Evolutionary conservation across 2,329 filamentous ascomycete species (phyloP).

Genomic region (Trichophyton mentagrophytes): DNA sequence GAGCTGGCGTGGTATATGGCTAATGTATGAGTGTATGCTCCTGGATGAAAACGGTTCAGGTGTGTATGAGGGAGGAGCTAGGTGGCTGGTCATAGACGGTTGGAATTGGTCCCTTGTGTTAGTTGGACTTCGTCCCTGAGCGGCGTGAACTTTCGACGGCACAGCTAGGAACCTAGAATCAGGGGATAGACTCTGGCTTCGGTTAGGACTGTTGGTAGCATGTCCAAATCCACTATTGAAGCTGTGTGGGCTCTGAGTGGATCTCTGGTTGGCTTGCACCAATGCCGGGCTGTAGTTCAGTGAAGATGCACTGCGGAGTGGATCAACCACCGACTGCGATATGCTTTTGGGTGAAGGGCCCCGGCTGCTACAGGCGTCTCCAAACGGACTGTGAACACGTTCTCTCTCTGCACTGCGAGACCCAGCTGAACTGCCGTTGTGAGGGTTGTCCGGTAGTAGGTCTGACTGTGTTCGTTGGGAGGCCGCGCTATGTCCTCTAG

Average conservation of each 20-base stretch:
- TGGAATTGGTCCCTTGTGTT: not conserved
- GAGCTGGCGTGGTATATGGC: slow-evolving; percentile 1
- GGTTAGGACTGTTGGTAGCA: not conserved
- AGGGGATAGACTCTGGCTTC: not conserved
- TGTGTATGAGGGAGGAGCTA: not conserved
- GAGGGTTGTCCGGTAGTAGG: slow-evolving; percentile 6
- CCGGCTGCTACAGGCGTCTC: slow-evolving; percentile 9
- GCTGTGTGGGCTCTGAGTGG: not conserved
- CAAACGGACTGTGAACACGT: slow-evolving; percentile 12
- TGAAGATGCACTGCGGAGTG: not conserved
- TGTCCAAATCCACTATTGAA: not conserved
- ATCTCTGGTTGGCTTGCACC: not conserved
- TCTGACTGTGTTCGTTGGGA: slow-evolving; percentile 11
- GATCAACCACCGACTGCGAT: not conserved
- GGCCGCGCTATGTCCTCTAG: slow-evolving; percentile 16
- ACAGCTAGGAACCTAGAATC: not conserved
- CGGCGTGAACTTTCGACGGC: not conserved
- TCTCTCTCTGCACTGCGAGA: slow-evolving; percentile 6
- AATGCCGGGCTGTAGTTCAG: not conserved
- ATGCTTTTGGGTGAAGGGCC: slow-evolving; percentile 11
- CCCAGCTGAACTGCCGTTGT: slow-evolving; percentile 8
- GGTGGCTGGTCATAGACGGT: not conserved
- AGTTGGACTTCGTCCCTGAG: not conserved
- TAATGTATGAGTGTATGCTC: not conserved
- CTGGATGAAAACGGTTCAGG: not conserved